Evolutionary conservation across 352 stramenopile genomes (phyloP), one percentile per base, ranked within the genome.

Genomic region (Peronosclerospora sorghi): DNA sequence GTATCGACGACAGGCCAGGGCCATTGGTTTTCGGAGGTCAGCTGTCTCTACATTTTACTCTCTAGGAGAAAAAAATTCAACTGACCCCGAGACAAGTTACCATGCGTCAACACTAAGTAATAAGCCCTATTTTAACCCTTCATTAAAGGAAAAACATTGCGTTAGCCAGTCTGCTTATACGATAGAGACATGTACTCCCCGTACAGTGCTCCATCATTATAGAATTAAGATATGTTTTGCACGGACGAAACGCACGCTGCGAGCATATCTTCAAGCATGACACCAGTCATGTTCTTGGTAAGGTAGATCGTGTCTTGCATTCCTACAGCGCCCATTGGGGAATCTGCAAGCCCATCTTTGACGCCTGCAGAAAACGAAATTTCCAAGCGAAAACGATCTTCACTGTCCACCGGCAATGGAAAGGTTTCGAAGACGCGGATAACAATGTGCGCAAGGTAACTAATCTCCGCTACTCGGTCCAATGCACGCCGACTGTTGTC

Each of bases 361-460:
- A 87, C 70, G 12, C 80, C 80, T 0, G 80, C 68, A 2, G 77
- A 90, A 36, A 93, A 89, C 18, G 76, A 81, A 15, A 93, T 90
- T 60, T 93, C 77, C 8, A 89, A 73, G 8, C 80, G 77, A 53
- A 90, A 93, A 29, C 80, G 77, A 32, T 88, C 74, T 23, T 89
- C 80, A 48, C 66, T 83, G 32, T 88, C 77, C 54, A 89, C 77
- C 18, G 86, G 71, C 2, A 89, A 52, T 45, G 65, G 75, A 13
- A 79, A 82, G 41, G 97, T 90, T 73, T 99, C 96, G 43, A 98
- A 99, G 27, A 99, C 75, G 14, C 96, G 88, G 38, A 99, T 96
- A 2, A 99, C 88, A 41, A 99, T 86, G 51, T 99, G 96, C 13
- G 95, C 97, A 5, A 99, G 64, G 56, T 99, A 99, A 61, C 96